phyloP scores from a whole-genome alignment of 202 grass and related monocot species.

The Carex arenaria region DNA sequence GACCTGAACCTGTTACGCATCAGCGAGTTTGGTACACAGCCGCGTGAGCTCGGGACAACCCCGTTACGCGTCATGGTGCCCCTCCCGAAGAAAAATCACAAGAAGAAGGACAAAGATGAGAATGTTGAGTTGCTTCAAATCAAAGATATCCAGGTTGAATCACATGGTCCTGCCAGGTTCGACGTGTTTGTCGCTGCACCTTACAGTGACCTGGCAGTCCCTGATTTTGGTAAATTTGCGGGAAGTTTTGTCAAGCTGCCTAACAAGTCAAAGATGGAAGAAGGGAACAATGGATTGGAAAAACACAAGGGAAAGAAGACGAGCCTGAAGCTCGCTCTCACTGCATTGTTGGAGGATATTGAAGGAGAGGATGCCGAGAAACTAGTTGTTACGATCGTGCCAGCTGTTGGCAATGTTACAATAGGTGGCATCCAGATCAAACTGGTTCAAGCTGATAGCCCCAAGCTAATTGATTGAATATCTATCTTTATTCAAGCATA shows the following conservation, averaged over 20 bases:
- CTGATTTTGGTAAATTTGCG: constrained; percentile 29
- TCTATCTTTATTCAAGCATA: background rate
- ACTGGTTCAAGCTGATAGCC: constrained; percentile 11
- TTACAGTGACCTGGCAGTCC: constrained; percentile 9
- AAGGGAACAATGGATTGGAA: background rate
- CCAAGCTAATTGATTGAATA: background rate
- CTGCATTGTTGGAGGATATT: constrained; percentile 28
- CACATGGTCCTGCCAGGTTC: constrained; percentile 22
- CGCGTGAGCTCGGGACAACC: background rate
- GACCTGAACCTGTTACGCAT: constrained; percentile 12
- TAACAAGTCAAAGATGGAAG: background rate
- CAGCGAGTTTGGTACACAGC: constrained; percentile 13
- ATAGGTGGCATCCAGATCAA: background rate
- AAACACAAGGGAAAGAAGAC: constrained; percentile 6
- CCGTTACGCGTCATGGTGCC: constrained; percentile 26
- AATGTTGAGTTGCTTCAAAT: constrained; percentile 26
- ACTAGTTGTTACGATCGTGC: constrained; percentile 28
- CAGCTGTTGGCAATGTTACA: background rate
- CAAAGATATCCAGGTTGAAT: constrained; percentile 21
- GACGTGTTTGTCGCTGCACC: constrained; percentile 30
- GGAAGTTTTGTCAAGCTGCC: constrained; percentile 40
- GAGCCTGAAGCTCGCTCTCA: constrained; percentile 8
- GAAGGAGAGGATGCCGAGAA: background rate
- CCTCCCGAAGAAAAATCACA: background rate
- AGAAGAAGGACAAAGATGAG: constrained; percentile 14